Evolutionary conservation across 2,329 filamentous ascomycete species (phyloP), one percentile per base, ranked within the genome.

Genomic region (Aspergillus fijiensis): DNA sequence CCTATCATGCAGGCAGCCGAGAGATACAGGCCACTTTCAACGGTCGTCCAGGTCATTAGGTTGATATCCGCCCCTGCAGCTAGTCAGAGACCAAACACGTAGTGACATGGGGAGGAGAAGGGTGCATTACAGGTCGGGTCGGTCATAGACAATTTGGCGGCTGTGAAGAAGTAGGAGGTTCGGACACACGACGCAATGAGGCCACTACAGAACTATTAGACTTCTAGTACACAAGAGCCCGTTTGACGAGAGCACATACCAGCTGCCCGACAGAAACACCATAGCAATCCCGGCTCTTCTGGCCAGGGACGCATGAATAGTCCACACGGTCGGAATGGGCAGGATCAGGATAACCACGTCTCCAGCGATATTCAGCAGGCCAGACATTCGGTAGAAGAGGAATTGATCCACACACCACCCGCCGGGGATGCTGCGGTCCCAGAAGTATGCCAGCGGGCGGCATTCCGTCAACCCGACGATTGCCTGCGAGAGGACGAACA

Each of bases 181-280:
- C 51, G 51, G 5, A 53, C 35, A 27, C 51, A 45, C 9, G 51
- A 42, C 16, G 51, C 51, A 9, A 53, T 27, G 7, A 50, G 27
- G 12, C 21, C 27, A 11, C 21, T 25, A 29, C 19, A 11, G 25
- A 23, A 27, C 4, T 4, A n/a, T 42, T 42, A 42, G 39, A 42
- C 16, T 19, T 42, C 11, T 11, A 3, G 11, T 35, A 14, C 39
- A 3, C 5, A 19, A 2, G 2, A 16, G 16, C 5, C n/a, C 4
- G 6, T 7, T n/a, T n/a, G 39, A n/a, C 4, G 16, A n/a, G 5
- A 14, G 39, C 16, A 42, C 39, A 19, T 42, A 42, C 39, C 39
- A 42, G 14, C 29, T 42, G 16, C 51, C 51, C 5, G 51, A 53
- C n/a, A 53, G 33, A 53, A 53, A 53, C 33, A 53, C 51, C 16